Conservation (phyloP, 371 early-diverging fungal genomes). For the Coemansia sp. region DNA sequence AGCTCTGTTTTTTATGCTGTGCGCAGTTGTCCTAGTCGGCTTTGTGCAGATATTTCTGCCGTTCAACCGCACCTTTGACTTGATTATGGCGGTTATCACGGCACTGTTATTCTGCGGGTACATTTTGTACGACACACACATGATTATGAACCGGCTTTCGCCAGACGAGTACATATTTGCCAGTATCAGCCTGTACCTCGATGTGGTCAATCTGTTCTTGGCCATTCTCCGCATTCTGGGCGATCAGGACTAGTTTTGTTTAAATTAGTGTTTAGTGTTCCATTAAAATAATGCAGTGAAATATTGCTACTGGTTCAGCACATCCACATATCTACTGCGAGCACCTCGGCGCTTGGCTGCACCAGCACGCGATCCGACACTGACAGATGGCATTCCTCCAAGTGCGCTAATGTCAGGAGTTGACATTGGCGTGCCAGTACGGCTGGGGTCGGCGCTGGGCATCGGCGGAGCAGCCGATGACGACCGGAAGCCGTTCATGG, state of each 20-base stretch:
- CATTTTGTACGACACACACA: conserved; percentile 70
- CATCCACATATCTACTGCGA: conserved; percentile 55
- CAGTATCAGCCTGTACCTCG: conserved; percentile 74
- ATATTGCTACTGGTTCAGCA: conserved; percentile 35
- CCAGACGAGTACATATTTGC: conserved; percentile 81
- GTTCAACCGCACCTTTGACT: conserved; percentile 59
- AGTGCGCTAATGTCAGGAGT: conserved; percentile 8
- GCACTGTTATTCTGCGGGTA: conserved; percentile 73
- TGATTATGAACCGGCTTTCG: conserved; percentile 64
- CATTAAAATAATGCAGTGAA: neutral
- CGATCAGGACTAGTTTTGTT: conserved; percentile 35
- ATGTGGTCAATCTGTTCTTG: conserved; percentile 78
- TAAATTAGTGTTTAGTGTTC: neutral
- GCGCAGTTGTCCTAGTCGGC: conserved; percentile 60
- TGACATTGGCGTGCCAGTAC: conserved; percentile 28
- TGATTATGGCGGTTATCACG: conserved; percentile 62
- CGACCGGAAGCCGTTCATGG: conserved; percentile 4
- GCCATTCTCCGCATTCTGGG: conserved; percentile 64
- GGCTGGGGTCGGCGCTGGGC: conserved; percentile 25
- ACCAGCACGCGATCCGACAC: conserved; percentile 16
- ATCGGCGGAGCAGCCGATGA: conserved; percentile 11
- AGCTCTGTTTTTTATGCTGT: conserved; percentile 64
- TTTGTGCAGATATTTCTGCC: conserved; percentile 75
- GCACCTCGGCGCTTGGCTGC: conserved; percentile 50
- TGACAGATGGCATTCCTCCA: conserved; percentile 21